phyloP scores from a whole-genome alignment of 805 yeast species.

The Debaryomyces prosopidis region DNA sequence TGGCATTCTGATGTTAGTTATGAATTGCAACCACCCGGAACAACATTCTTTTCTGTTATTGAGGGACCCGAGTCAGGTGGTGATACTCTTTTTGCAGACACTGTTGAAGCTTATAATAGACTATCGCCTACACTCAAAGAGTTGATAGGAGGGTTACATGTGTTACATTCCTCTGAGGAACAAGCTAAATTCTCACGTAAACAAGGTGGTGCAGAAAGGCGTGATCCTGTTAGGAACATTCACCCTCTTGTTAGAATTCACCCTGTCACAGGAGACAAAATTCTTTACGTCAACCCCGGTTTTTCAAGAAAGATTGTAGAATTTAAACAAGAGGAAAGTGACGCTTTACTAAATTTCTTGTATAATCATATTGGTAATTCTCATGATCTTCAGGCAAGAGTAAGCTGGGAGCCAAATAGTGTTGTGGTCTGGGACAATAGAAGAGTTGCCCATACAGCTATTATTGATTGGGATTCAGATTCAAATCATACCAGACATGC shows the following conservation, averaged over 20 bases:
- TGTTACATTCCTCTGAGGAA: slow-evolving; percentile 36
- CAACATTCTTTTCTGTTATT: slow-evolving; percentile 36
- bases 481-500: slow-evolving; percentile 32
- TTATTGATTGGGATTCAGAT: slow-evolving; percentile 32
- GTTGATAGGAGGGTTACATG: slow-evolving; percentile 35
- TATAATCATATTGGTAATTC: slow-evolving; percentile 31
- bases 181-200: slow-evolving; percentile 30
- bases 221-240: slow-evolving; percentile 35
- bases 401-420: slow-evolving; percentile 34
- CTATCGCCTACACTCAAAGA: slow-evolving; percentile 38
- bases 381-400: slow-evolving; percentile 41
- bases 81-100: slow-evolving; percentile 40
- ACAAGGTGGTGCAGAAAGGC: slow-evolving; percentile 30
- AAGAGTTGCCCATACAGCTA: slow-evolving; percentile 36
- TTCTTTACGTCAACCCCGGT: slow-evolving; percentile 33
- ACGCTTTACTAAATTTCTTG: slow-evolving; percentile 33
- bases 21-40: slow-evolving; percentile 43
- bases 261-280: slow-evolving; percentile 39
- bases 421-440: slow-evolving; percentile 44
- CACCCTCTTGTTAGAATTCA: slow-evolving; percentile 42
- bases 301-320: slow-evolving; percentile 38
- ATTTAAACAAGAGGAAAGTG: slow-evolving; percentile 39
- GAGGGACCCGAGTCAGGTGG: slow-evolving; percentile 42
- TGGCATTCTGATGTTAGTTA: slow-evolving; percentile 42
- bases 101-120: slow-evolving; percentile 40